Conservation (phyloP, 345 rosid species). For the Eucalyptus erythrocorys region DNA sequence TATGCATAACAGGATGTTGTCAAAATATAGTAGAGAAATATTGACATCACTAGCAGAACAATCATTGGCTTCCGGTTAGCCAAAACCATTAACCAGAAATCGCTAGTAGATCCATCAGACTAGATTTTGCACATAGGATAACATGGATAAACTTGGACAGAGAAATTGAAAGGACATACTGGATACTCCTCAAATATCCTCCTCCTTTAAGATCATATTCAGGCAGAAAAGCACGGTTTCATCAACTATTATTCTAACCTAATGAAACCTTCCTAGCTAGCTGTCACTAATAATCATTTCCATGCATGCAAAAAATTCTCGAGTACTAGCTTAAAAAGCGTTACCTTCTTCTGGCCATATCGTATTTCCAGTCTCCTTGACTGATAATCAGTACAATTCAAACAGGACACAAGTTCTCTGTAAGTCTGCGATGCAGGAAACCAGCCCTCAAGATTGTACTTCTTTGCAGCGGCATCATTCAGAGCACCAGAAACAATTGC, state of each 20-base stretch:
- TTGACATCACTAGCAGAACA: too few species aligned
- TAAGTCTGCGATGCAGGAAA: too few species aligned
- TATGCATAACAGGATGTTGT: too few species aligned
- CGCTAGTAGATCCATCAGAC: too few species aligned
- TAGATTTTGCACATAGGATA: too few species aligned
- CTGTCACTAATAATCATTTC: neutral
- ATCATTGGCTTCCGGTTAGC: too few species aligned
- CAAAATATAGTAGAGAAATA: too few species aligned
- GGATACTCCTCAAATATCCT: too few species aligned
- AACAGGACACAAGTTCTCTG: slow-evolving; percentile 88
- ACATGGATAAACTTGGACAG: too few species aligned
- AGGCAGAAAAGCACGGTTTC: too few species aligned
- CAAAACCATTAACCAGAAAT: too few species aligned
- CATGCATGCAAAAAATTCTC: neutral
- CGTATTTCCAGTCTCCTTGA: slow-evolving; percentile 81
- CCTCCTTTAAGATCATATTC: neutral
- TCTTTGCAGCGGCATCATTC: slow-evolving; percentile 93
- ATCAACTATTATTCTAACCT: neutral
- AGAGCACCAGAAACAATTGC: slow-evolving; percentile 86
- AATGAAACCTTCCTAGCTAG: neutral
- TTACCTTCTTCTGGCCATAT: slow-evolving; percentile 87
- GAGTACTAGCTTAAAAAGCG: neutral
- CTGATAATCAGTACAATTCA: slow-evolving; percentile 86
- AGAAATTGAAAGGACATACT: neutral
- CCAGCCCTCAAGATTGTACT: slow-evolving; percentile 93